Base-by-base conservation (phyloP, 768 basidiomycete genomes). In the Auricularia auricula-judae region DNA sequence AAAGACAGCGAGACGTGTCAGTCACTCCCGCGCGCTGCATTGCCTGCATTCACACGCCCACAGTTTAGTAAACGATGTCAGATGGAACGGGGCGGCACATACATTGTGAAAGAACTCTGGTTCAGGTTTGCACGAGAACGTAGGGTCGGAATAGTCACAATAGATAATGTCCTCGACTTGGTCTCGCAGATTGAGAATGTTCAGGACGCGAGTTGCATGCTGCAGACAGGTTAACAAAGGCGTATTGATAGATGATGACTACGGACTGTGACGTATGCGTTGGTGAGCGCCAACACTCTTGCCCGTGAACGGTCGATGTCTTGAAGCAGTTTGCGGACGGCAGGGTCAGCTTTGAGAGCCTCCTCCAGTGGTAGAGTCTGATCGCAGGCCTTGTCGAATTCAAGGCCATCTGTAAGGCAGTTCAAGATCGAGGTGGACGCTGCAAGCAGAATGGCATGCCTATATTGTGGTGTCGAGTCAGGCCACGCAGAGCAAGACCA, bases 271-370 rank as follows among this genome's bases (percentile, higher is more conserved):
- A 80, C 79, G 72, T 92, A 93, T 11, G 92, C 92, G 71, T 94
- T 94, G 3, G 92, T 94, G 53, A 93, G 74, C 2, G 83, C 90
- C 91, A 91, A 93, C 3, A 93, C 85, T n/a, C 84, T 82, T 8
- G 80, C 83, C 72, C 89, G 92, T 35, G 78, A 80, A 59, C 86
- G 83, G 70, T 94, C 89, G 36, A 94, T 84, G 71, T 93, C 89
- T 72, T 87, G 76, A 62, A 94, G 80, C 4, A 94, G 80, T 69
- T 85, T 81, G 23, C 85, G 84, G 10, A 88, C 72, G 7, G 67
- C 70, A 5, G 86, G 83, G 70, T 88, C 77, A 36, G 86, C 88
- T 34, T 80, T 78, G 67, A 94, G 85, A 77, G 89, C 86, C 2
- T 86, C 80, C 70, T 94, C 92, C 5, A 94, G 78, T 5, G 92